These are phyloP conservation scores for Knoxdaviesia proteae DNA, from an alignment of 2,329 filamentous ascomycete species.

Conservation along the genomic window DNA sequence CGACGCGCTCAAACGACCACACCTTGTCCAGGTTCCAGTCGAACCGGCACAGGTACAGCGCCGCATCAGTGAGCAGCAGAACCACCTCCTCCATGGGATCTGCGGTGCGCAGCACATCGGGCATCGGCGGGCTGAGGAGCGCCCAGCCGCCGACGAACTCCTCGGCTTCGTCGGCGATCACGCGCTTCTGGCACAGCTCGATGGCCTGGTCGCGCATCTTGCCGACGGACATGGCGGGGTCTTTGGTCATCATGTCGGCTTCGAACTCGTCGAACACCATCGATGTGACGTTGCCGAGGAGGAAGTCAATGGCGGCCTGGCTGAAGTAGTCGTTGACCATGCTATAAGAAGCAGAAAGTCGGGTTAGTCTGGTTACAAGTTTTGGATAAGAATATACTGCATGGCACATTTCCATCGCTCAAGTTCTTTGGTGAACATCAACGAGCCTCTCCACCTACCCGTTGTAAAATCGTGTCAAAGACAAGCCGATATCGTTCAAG, in stretches of 20 bases:
- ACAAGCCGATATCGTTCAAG: slow-evolving; percentile 75
- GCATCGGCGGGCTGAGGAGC: slow-evolving; percentile 51
- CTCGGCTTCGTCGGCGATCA: slow-evolving; percentile 64
- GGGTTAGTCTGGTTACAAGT: not conserved
- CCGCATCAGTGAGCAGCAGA: slow-evolving; percentile 64
- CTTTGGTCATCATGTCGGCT: slow-evolving; percentile 75
- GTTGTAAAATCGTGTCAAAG: slow-evolving; percentile 54
- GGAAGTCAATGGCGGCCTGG: slow-evolving; percentile 84
- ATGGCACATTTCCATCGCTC: not conserved
- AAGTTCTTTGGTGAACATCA: not conserved
- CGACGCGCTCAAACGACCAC: slow-evolving; percentile 71
- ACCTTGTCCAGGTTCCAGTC: slow-evolving; percentile 95
- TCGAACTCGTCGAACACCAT: slow-evolving; percentile 89
- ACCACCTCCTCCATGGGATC: slow-evolving; percentile 76
- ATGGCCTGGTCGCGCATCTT: slow-evolving; percentile 78
- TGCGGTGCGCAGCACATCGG: slow-evolving; percentile 50
- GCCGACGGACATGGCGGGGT: slow-evolving; percentile 71
- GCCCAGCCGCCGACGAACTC: slow-evolving; percentile 84
- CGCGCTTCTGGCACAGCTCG: slow-evolving; percentile 69
- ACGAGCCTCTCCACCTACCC: slow-evolving; percentile 24
- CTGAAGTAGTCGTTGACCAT: slow-evolving; percentile 97
- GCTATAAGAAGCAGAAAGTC: slow-evolving; percentile 26
- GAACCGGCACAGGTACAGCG: slow-evolving; percentile 75
- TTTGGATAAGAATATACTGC: not conserved
- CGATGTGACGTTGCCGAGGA: slow-evolving; percentile 71